Base-by-base conservation (phyloP, 371 early-diverging fungal species). In the Sporodiniella umbellata region DNA sequence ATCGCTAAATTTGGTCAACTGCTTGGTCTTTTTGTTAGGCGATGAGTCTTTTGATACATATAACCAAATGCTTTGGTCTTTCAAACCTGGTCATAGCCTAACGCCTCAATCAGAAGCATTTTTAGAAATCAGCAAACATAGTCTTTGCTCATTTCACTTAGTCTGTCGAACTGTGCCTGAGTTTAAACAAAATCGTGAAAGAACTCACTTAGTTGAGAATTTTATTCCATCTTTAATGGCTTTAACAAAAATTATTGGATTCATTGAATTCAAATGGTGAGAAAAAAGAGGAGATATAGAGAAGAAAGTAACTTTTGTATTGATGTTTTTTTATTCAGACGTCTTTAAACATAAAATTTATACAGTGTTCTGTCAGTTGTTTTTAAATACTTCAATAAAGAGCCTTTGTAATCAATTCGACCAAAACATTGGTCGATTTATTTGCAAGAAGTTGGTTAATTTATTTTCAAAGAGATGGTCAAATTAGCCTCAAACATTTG, bases 261-360 rank as follows among this genome's bases (percentile, higher is more conserved):
- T 54, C 24, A 42, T 48, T 24, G 54, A 54, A 48, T 54, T 54
- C 19, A 54, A 54, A 48, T 54, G 48, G 54, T 54, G 39, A 21
- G 46, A 30, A 31, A 53, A 38, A 52, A 52, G 44, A 53, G 26
- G 19, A 45, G 26, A 43, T 37, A 43, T 15, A 37, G 23, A 33
- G 42, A 51, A 31, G n/a, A 31, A 51, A 42, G 42, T 11, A 5
- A 26, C 12, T 12, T 2, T 14, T 42, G 17, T 39, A 23, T 14
- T 49, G 39, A 44, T n/a, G 28, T 40, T 40, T 40, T 45, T 47
- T 47, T 47, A 47, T 47, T 47, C 47, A 37, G 47, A 47, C 47
- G 47, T 47, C 47, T 35, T 35, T 47, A 47, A 47, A 35, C 47
- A 47, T 47, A 25, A 53, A 45, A 11, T 45, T 46, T 28, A 53